A percentile compares a stretch with the other conserved stretches of the same genome.
phyloP scores from a whole-genome alignment of 495 filamentous ascomycete genomes.

The Tuber aestivum region DNA sequence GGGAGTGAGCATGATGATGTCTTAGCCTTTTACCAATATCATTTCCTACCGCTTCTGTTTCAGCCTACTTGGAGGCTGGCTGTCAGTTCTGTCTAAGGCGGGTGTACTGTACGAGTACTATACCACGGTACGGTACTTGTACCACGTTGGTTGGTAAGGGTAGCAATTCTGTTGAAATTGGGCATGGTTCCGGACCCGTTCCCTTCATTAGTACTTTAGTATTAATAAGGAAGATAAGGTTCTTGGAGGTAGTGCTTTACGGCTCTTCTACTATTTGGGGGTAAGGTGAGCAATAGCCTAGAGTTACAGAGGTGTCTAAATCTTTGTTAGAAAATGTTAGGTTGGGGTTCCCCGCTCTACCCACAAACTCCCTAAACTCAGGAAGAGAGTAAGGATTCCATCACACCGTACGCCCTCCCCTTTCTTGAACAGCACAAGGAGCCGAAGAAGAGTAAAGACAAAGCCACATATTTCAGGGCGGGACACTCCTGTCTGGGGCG shows the following conservation, averaged over 20 bases:
- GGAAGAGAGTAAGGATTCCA: neutral
- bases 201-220: neutral
- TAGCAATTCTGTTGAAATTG: neutral
- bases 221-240: neutral
- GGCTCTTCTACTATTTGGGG: neutral
- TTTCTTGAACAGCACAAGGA: neutral
- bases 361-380: no score
- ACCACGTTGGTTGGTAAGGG: neutral
- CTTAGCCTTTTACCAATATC: neutral
- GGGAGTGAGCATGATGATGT: neutral
- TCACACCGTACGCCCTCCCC: neutral
- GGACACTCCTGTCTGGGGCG: no score
- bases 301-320: neutral
- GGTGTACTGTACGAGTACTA: no score
- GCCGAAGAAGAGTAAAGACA: no score
- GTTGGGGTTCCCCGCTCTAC: neutral
- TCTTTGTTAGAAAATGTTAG: neutral
- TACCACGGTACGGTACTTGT: no score
- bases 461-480: no score
- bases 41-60: neutral
- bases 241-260: neutral
- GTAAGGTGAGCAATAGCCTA: neutral
- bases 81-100: neutral
- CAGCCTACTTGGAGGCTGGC: neutral
- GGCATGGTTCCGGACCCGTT: no score